Base-by-base conservation (phyloP, 805 yeast genomes). In the Ogataea zsoltii region DNA sequence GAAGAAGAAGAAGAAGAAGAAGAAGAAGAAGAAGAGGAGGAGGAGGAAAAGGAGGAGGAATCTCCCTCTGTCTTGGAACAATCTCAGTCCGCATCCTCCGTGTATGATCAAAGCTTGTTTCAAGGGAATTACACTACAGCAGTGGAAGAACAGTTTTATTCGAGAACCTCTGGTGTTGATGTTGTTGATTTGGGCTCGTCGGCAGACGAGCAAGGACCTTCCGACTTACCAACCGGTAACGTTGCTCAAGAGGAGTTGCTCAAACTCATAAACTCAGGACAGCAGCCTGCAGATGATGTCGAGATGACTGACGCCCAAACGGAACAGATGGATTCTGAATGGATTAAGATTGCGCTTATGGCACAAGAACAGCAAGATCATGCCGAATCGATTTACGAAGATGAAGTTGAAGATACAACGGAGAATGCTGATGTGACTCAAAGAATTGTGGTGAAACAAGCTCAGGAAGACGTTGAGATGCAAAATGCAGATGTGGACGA, bases 281-380 rank as follows among this genome's bases (percentile, higher is more conserved):
- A 28, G 13, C 31, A n/a, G 13, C 13, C 17, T 12, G 16, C 15
- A 15, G 32, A 5, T 3, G 32, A 37, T 16, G 12, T 23, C 9
- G 25, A 21, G 9, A 21, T 21, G 25, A 21, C 25, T 9, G 25
- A 21, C 19, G 15, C 31, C 14, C 23, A 14, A 7, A 13, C 17
- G 4, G 37, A 38, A 9, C 34, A 38, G 17, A 9, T 30, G 17
- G 13, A 26, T 16, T 33, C 41, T 5, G 46, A 48, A 10, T 48
- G 46, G 48, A 44, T 41, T 43, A 33, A 48, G n/a, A 46, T 49
- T 17, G 51, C 53, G 13, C 11, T 36, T 25, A 25, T 46, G 23
- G 53, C 53, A 4, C 50, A 44, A 18, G 31, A 33, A 13, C 46
- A 43, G 21, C 42, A 32, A 16, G 15, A 28, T 10, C 31, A 38